phyloP scores from a whole-genome alignment of 306 rosid species.

The Quercus bicolor region DNA sequence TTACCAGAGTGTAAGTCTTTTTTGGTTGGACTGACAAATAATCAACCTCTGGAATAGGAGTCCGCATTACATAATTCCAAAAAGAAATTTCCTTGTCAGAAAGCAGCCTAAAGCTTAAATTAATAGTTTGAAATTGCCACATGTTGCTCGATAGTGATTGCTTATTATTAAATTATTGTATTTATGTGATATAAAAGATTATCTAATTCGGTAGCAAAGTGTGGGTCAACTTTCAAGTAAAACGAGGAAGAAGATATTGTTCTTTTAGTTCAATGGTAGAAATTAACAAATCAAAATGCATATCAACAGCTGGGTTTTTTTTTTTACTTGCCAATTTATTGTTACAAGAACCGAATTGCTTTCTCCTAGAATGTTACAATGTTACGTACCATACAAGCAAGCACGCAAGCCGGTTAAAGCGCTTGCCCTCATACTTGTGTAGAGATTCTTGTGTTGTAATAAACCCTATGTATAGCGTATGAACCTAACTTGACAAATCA shows the following conservation, averaged over 20 bases:
- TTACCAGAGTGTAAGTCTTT: too few species aligned
- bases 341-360: constrained; percentile 15
- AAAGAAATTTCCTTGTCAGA: too few species aligned
- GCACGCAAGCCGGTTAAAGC: constrained; percentile 23
- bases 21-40: too few species aligned
- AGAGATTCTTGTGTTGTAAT: constrained; percentile 6
- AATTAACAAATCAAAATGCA: not conserved
- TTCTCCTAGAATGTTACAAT: constrained; percentile 11
- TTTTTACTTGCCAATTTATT: constrained; percentile 17
- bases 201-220: not conserved
- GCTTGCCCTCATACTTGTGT: not conserved
- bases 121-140: not conserved
- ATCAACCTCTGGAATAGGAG: too few species aligned
- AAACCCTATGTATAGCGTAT: constrained; percentile 33
- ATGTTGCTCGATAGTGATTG: not conserved
- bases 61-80: too few species aligned
- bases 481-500: constrained; percentile 24
- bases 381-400: not conserved
- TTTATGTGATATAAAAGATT: not conserved
- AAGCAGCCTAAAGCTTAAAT: too few species aligned
- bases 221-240: not conserved
- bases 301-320: constrained; percentile 5
- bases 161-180: not conserved
- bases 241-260: not conserved
- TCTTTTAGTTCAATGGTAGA: not conserved